Conservation (phyloP, 768 basidiomycete genomes). For the Pholiota conissans region DNA sequence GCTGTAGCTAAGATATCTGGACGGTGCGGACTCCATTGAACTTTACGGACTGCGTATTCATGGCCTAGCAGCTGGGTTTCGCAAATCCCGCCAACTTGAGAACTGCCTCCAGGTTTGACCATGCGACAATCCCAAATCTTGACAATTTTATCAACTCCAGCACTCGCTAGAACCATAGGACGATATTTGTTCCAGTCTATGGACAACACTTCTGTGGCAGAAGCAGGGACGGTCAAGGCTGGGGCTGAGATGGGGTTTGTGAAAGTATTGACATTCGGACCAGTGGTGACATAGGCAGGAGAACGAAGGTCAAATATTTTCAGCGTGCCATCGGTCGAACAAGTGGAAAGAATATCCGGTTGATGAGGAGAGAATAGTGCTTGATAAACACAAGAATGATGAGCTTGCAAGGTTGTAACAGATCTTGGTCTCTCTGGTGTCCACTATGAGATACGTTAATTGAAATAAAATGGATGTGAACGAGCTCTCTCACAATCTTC, state of each 20-base stretch:
- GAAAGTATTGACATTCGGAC: constrained; percentile 54
- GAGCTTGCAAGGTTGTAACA: constrained; percentile 78
- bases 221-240: constrained; percentile 76
- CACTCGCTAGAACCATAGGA: constrained; percentile 74
- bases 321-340: constrained; percentile 84
- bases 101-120: constrained; percentile 57
- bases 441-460: constrained; percentile 58
- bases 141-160: constrained; percentile 60
- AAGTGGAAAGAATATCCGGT: constrained; percentile 77
- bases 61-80: constrained; percentile 76
- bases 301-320: constrained; percentile 69
- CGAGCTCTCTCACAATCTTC: constrained; percentile 66
- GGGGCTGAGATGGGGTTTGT: constrained; percentile 69
- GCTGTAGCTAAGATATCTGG: constrained; percentile 65
- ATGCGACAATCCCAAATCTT: constrained; percentile 91
- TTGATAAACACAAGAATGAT: constrained; percentile 84
- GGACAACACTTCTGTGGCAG: constrained; percentile 74
- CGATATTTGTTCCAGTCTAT: constrained; percentile 95
- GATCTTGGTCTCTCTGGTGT: constrained; percentile 80
- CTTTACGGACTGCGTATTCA: constrained; percentile 86
- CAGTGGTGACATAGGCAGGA: constrained; percentile 56
- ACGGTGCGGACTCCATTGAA: constrained; percentile 87
- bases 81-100: constrained; percentile 69
- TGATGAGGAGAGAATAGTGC: constrained; percentile 92
- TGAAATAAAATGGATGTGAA: not conserved